A percentile compares a stretch with the other conserved stretches of the same genome.
Evolutionary conservation across 495 filamentous ascomycete genomes (phyloP).

Genomic region (Rhizodiscina lignyota): DNA sequence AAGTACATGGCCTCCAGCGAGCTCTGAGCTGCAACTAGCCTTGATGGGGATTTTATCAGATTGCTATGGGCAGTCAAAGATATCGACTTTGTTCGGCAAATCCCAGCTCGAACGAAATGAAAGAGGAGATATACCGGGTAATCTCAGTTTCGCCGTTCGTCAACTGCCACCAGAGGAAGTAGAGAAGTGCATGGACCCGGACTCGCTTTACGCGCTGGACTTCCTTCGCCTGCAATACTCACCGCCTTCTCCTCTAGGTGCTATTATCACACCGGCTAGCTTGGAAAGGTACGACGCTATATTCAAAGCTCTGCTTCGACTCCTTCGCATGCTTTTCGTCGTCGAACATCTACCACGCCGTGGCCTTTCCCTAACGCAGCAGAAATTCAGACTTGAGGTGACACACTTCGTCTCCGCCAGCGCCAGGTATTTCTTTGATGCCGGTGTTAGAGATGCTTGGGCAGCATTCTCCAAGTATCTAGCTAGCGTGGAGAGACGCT

Average conservation of each 20-base stretch:
- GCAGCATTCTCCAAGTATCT: conserved; percentile 46
- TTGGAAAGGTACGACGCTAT: conserved; percentile 69
- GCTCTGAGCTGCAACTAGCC: conserved; percentile 74
- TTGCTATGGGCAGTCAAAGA: conserved; percentile 47
- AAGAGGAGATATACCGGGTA: conserved; percentile 51
- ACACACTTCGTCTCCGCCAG: conserved; percentile 59
- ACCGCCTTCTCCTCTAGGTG: conserved; percentile 52
- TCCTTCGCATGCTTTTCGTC: conserved; percentile 66
- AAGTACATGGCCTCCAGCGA: conserved; percentile 80
- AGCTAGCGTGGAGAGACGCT: conserved; percentile 39
- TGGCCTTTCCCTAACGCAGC: conserved; percentile 6
- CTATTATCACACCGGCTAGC: conserved; percentile 48
- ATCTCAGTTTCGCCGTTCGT: conserved; percentile 75
- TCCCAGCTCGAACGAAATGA: conserved; percentile 1
- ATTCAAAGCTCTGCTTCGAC: conserved; percentile 61
- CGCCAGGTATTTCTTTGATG: conserved; percentile 58
- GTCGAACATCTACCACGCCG: conserved; percentile 47
- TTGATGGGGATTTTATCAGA: conserved; percentile 78
- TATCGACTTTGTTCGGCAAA: too few species aligned
- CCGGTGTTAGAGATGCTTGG: conserved; percentile 59
- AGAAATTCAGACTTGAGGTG: conserved; percentile 53
- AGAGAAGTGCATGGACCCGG: conserved; percentile 58
- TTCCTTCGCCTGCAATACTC: conserved; percentile 79
- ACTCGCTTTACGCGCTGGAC: conserved; percentile 71
- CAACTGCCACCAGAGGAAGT: conserved; percentile 61